Conservation (phyloP, 164 flowering plant genomes). For the Magnolia kwangsiensis region DNA sequence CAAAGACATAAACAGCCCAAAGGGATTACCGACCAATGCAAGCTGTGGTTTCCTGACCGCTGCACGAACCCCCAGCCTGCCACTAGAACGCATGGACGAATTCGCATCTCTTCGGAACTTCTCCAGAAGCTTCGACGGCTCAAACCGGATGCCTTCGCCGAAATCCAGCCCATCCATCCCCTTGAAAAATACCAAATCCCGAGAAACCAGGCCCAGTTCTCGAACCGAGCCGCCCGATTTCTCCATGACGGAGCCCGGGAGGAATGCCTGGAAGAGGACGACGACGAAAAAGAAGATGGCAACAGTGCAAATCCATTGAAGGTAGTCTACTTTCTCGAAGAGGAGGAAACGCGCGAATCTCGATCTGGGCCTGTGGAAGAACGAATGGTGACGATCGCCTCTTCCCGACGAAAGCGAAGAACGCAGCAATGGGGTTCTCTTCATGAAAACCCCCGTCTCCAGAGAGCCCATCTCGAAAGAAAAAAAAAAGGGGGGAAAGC, state of each 20-base stretch:
- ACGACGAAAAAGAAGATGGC: slow-evolving; percentile 65
- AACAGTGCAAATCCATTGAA: slow-evolving; percentile 71
- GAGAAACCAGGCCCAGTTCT: slow-evolving; percentile 13
- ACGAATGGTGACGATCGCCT: slow-evolving; percentile 26
- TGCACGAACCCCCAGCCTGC: slow-evolving; percentile 39
- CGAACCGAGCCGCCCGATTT: slow-evolving; percentile 27
- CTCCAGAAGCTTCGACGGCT: slow-evolving; percentile 44
- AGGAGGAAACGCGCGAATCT: slow-evolving; percentile 64
- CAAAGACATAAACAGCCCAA: not conserved
- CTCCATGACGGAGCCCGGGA: slow-evolving; percentile 66
- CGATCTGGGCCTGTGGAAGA: slow-evolving; percentile 65
- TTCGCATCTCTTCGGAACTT: slow-evolving; percentile 51
- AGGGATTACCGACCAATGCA: slow-evolving; percentile 67
- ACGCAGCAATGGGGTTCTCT: slow-evolving; percentile 48
- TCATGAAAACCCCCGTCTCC: slow-evolving; percentile 50
- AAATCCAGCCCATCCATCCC: slow-evolving; percentile 55
- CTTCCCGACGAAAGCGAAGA: slow-evolving; percentile 35
- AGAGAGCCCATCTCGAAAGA: slow-evolving; percentile 63
- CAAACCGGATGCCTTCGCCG: slow-evolving; percentile 68
- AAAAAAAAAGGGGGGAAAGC: not conserved
- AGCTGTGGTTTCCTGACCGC: slow-evolving; percentile 75
- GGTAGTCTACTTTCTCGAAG: slow-evolving; percentile 67
- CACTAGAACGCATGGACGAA: slow-evolving; percentile 24
- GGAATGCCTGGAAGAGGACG: slow-evolving; percentile 56
- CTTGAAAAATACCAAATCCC: slow-evolving; percentile 40